phyloP scores from a whole-genome alignment of 768 basidiomycete species.

The Boletus sensibilis region DNA sequence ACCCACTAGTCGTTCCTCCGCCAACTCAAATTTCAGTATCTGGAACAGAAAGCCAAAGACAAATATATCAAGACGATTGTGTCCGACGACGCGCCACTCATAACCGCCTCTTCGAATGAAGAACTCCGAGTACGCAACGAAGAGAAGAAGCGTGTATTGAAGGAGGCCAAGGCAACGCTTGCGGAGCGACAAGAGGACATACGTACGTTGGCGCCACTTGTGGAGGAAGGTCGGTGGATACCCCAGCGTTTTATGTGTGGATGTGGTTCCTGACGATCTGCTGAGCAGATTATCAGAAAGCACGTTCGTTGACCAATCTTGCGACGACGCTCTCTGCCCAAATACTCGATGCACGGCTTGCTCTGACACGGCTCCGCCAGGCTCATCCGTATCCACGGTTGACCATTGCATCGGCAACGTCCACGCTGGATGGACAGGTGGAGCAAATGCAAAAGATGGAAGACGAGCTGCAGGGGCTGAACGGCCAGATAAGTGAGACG shows the following conservation, averaged over 20 bases:
- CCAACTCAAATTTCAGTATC: constrained; percentile 85
- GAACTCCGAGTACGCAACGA: constrained; percentile 58
- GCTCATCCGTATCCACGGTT: constrained; percentile 77
- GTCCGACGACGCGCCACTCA: constrained; percentile 79
- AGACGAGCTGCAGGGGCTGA: constrained; percentile 58
- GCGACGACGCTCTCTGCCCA: constrained; percentile 65
- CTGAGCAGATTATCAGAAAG: constrained; percentile 55
- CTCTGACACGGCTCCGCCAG: constrained; percentile 77
- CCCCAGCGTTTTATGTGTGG: no score
- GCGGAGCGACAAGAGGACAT: constrained; percentile 64
- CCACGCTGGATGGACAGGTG: constrained; percentile 74
- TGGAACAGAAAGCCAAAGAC: constrained; percentile 89
- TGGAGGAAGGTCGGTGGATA: constrained; percentile 58
- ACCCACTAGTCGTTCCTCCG: constrained; percentile 61
- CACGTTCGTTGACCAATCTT: constrained; percentile 50
- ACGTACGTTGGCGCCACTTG: constrained; percentile 58
- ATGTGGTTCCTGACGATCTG: neutral
- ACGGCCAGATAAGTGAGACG: constrained; percentile 48
- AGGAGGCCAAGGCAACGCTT: constrained; percentile 60
- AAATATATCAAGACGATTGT: constrained; percentile 86
- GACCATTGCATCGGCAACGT: constrained; percentile 71
- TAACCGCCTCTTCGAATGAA: constrained; percentile 79
- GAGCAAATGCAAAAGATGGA: constrained; percentile 74
- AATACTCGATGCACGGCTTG: constrained; percentile 80
- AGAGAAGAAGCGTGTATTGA: constrained; percentile 67